These are phyloP conservation scores for Paraphysoderma sedebokerense DNA, from an alignment of 371 early-diverging fungal species.

Conservation along the genomic window DNA sequence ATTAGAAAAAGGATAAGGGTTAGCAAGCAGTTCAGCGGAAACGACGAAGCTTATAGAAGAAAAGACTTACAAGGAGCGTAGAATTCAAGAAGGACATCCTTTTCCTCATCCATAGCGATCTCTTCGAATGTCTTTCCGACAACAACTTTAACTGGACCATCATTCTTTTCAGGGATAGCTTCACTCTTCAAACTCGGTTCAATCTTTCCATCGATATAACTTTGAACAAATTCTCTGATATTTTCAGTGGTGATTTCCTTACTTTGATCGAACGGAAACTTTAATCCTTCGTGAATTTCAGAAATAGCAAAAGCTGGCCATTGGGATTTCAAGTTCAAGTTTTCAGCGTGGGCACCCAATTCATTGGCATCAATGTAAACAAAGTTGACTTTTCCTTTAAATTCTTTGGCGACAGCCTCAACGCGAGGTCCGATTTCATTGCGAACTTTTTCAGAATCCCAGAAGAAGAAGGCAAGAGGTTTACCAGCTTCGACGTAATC, in stretches of 20 bases:
- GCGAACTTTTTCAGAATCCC: slow-evolving; percentile 38
- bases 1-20: no score
- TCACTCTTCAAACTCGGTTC: slow-evolving; percentile 67
- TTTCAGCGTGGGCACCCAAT: slow-evolving; percentile 67
- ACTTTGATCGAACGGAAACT: slow-evolving; percentile 63
- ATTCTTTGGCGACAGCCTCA: slow-evolving; percentile 58
- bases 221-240: slow-evolving; percentile 40
- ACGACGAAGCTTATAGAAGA: neutral
- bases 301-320: slow-evolving; percentile 84
- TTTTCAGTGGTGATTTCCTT: slow-evolving; percentile 31
- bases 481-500: slow-evolving; percentile 61
- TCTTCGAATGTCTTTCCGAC: slow-evolving; percentile 61
- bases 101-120: slow-evolving; percentile 54
- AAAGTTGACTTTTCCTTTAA: slow-evolving; percentile 71
- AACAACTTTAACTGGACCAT: slow-evolving; percentile 72
- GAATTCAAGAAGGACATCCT: slow-evolving; percentile 88
- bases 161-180: slow-evolving; percentile 62
- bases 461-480: slow-evolving; percentile 79
- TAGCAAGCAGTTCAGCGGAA: neutral
- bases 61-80: slow-evolving; percentile 59
- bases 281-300: slow-evolving; percentile 35
- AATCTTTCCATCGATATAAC: slow-evolving; percentile 47
- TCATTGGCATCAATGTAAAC: slow-evolving; percentile 73
- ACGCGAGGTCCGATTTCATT: slow-evolving; percentile 23
- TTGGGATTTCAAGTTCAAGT: slow-evolving; percentile 57